A percentile compares a stretch with the other conserved stretches of the same genome.
phyloP scores from a whole-genome alignment of 805 yeast species.

The Metschnikowia reukaufii region DNA sequence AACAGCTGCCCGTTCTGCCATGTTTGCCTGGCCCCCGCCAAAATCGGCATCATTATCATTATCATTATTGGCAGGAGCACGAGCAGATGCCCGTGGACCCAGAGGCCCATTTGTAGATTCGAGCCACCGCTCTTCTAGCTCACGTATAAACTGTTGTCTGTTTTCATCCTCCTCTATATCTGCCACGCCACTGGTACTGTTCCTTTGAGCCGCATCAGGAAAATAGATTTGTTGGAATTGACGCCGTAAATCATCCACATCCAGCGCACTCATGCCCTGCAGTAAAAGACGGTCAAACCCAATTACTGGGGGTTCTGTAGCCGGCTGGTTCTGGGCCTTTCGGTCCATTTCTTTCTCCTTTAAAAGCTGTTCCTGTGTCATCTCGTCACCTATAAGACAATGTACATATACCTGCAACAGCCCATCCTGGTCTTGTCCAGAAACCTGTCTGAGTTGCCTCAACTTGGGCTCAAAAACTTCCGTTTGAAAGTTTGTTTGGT shows the following conservation, averaged over 20 bases:
- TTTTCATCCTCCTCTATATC: conserved; percentile 47
- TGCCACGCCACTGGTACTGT: conserved; percentile 24
- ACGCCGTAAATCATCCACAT: conserved; percentile 64
- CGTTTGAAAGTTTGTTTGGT: conserved; percentile 51
- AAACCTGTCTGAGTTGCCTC: conserved; percentile 11
- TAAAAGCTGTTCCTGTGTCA: conserved; percentile 53
- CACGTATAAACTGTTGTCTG: conserved; percentile 45
- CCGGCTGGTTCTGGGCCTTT: conserved; percentile 40
- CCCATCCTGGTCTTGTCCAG: conserved; percentile 13
- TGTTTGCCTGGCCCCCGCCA: conserved; percentile 7
- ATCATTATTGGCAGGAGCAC: neutral
- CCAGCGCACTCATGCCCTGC: conserved; percentile 82
- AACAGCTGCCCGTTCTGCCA: conserved; percentile 19
- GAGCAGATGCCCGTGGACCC: neutral
- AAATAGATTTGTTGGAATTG: conserved; percentile 77
- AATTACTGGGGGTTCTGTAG: conserved; percentile 64
- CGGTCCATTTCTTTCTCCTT: conserved; percentile 61
- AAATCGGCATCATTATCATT: conserved; percentile 1
- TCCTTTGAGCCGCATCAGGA: conserved; percentile 25
- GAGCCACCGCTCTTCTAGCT: conserved; percentile 85
- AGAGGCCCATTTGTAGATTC: conserved; percentile 64
- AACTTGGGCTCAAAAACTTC: conserved; percentile 44
- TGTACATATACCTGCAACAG: conserved; percentile 59
- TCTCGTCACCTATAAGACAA: conserved; percentile 72
- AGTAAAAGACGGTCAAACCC: conserved; percentile 84